Evolutionary conservation across 768 basidiomycete genomes (phyloP).

Genomic region (Hypsizygus marmoreus): DNA sequence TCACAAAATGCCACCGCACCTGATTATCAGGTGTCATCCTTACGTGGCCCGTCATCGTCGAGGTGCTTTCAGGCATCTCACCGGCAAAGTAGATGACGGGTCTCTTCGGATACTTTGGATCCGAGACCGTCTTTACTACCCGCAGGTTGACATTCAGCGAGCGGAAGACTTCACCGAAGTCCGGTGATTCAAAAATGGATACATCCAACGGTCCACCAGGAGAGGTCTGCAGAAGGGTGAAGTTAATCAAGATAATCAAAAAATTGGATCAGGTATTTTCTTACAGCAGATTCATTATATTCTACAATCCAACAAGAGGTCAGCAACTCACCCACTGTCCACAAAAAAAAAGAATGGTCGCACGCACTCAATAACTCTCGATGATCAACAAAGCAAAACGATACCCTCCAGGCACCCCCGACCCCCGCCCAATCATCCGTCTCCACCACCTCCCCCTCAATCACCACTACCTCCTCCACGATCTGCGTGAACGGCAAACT

Average conservation of each 20-base stretch:
- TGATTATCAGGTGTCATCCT: slow-evolving; percentile 58
- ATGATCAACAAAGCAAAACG: slow-evolving; percentile 74
- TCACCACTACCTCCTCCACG: slow-evolving; percentile 42
- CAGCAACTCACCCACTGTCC: neutral
- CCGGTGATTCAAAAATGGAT: slow-evolving; percentile 49
- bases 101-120: slow-evolving; percentile 49
- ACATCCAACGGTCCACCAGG: slow-evolving; percentile 36
- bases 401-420: slow-evolving; percentile 58
- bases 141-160: slow-evolving; percentile 48
- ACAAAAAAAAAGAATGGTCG: slow-evolving; percentile 9
- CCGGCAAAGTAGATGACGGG: slow-evolving; percentile 59
- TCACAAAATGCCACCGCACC: slow-evolving; percentile 66
- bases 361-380: slow-evolving; percentile 61
- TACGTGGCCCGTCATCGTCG: slow-evolving; percentile 55
- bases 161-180: slow-evolving; percentile 56
- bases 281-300: slow-evolving; percentile 46
- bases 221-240: slow-evolving; percentile 25
- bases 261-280: slow-evolving; percentile 8
- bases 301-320: slow-evolving; percentile 4
- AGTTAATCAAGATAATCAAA: neutral
- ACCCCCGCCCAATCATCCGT: slow-evolving; percentile 61
- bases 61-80: slow-evolving; percentile 44
- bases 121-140: slow-evolving; percentile 40
- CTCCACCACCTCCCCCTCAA: slow-evolving; percentile 34
- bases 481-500: slow-evolving; percentile 58